Percentiles rank a stretch among this genome's conserved stretches.
These are phyloP conservation scores for Monosporascus sp. DNA, from an alignment of 2,329 filamentous ascomycete genomes.

Conservation along the genomic window DNA sequence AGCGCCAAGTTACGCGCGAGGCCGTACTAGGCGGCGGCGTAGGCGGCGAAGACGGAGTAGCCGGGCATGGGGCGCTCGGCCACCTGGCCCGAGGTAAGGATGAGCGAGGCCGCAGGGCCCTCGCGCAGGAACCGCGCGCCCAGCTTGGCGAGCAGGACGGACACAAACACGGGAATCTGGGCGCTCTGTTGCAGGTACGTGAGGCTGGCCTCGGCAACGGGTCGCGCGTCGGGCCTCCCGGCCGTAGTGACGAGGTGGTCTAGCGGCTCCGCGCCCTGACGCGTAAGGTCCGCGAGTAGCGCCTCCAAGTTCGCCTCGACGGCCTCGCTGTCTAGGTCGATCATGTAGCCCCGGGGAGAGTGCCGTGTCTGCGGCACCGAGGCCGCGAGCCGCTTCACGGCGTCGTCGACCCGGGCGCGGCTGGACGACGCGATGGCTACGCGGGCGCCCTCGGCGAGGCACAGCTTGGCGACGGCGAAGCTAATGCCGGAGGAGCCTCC, in stretches of 20 bases:
- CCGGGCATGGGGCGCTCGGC: conserved; percentile 39
- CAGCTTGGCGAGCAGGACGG: conserved; percentile 47
- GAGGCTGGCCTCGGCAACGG: conserved; percentile 35
- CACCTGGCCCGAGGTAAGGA: conserved; percentile 49
- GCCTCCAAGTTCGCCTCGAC: conserved; percentile 41
- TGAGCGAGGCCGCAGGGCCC: conserved; percentile 41
- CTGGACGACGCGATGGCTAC: conserved; percentile 58
- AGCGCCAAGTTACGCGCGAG: too few relatives aligned
- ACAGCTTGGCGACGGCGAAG: conserved; percentile 52
- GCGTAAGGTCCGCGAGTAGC: conserved; percentile 34
- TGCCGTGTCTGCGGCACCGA: conserved; percentile 30
- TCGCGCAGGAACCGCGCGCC: conserved; percentile 36
- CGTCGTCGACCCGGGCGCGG: conserved; percentile 38
- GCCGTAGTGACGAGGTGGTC: conserved; percentile 56
- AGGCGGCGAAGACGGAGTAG: too few relatives aligned
- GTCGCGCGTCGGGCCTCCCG: conserved; percentile 35
- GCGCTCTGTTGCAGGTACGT: conserved; percentile 35
- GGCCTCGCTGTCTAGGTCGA: conserved; percentile 40
- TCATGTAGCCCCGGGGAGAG: conserved; percentile 34
- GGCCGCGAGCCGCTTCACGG: conserved; percentile 37
- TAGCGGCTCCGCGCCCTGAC: conserved; percentile 26
- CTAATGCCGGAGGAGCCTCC: conserved; percentile 62
- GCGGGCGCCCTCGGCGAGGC: conserved; percentile 47
- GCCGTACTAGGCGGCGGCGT: too few relatives aligned
- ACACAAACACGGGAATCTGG: conserved; percentile 44